Percentiles rank a stretch among this genome's conserved stretches.
phyloP scores from a whole-genome alignment of 1,284 basidiomycete species.

The Inonotus hispidus region DNA sequence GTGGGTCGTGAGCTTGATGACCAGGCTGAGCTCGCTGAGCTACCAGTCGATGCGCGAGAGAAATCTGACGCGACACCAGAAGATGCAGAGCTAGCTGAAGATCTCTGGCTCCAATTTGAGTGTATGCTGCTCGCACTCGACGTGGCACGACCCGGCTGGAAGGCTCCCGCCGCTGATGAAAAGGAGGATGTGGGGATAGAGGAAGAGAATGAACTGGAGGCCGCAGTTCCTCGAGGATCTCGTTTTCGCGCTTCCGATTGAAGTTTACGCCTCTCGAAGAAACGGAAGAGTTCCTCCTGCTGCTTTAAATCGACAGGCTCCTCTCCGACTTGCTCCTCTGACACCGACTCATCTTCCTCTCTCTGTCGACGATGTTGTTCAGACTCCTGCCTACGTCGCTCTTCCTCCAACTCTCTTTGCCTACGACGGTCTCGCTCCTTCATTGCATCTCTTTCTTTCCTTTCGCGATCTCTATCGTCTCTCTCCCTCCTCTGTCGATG shows the following conservation, averaged over 20 bases:
- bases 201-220: slow-evolving; percentile 23
- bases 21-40: slow-evolving; percentile 14
- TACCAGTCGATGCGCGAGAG: slow-evolving; percentile 13
- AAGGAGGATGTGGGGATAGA: slow-evolving; percentile 10
- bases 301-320: slow-evolving; percentile 11
- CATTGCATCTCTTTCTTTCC: slow-evolving; percentile 14
- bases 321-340: slow-evolving; percentile 5
- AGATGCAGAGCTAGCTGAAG: slow-evolving; percentile 14
- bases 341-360: too few species aligned
- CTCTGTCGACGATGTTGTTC: neutral
- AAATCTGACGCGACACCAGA: slow-evolving; percentile 12
- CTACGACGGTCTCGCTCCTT: slow-evolving; percentile 1
- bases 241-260: slow-evolving; percentile 27
- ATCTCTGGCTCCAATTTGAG: slow-evolving; percentile 15
- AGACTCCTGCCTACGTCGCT: neutral
- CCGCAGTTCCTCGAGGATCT: slow-evolving; percentile 20
- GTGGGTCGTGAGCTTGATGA: slow-evolving; percentile 7
- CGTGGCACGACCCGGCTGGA: slow-evolving; percentile 6
- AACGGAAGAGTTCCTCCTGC: slow-evolving; percentile 24
- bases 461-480: slow-evolving; percentile 10
- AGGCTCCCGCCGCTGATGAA: slow-evolving; percentile 11
- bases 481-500: neutral
- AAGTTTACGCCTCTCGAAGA: slow-evolving; percentile 24
- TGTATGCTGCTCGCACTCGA: slow-evolving; percentile 9
- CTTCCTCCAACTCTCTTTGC: neutral